A percentile compares a stretch with the other conserved stretches of the same genome.
Evolutionary conservation across 192 early-diverging fungal species (phyloP).

Genomic region (Funneliformis mosseae): DNA sequence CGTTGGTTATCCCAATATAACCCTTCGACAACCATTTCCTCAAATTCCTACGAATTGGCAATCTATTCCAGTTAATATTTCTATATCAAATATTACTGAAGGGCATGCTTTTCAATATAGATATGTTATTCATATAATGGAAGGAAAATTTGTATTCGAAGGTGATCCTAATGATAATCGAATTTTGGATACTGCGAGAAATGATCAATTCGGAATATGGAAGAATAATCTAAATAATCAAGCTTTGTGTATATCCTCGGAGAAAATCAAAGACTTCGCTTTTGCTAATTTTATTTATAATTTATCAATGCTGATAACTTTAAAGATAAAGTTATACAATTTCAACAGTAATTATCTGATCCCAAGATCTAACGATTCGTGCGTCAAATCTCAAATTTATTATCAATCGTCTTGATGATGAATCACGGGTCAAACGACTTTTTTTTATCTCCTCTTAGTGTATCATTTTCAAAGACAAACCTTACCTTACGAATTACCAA

Average conservation of each 20-base stretch:
- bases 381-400: not conserved
- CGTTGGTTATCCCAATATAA: not conserved
- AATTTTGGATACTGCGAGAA: not conserved
- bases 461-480: not conserved
- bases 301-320: not conserved
- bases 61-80: not conserved
- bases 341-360: not conserved
- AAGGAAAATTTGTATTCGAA: not conserved
- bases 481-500: not conserved
- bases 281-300: not conserved
- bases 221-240: not conserved
- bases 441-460: not conserved
- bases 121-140: not conserved
- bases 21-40: not conserved
- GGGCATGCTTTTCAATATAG: not conserved
- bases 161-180: not conserved
- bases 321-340: conserved; percentile 2
- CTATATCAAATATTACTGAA: not conserved
- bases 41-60: not conserved
- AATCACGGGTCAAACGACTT: not conserved
- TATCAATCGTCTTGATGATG: not conserved
- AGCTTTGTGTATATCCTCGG: not conserved
- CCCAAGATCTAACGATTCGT: not conserved
- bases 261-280: not conserved
- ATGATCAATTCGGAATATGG: not conserved